A percentile compares a stretch with the other conserved stretches of the same genome.
Evolutionary conservation across 2,329 filamentous ascomycete species (phyloP).

Genomic region (Phoma sp.): DNA sequence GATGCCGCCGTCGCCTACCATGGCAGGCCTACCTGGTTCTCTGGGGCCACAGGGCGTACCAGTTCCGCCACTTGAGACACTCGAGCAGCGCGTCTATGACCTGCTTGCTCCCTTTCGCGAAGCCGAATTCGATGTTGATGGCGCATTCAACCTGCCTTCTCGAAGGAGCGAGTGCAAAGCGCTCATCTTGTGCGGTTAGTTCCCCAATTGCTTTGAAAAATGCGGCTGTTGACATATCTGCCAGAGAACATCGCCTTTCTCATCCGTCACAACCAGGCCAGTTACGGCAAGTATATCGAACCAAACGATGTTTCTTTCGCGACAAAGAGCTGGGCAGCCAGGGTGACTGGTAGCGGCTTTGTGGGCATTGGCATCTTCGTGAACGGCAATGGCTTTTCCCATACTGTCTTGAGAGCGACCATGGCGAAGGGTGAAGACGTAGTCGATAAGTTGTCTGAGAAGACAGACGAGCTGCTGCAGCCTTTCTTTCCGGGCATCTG

Average conservation of each 20-base stretch:
- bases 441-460: constrained; percentile 7
- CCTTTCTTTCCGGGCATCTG: constrained; percentile 6
- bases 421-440: constrained; percentile 1
- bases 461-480: constrained; percentile 3
- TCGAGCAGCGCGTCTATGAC: constrained; percentile 20
- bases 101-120: constrained; percentile 13
- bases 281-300: constrained; percentile 15
- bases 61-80: background rate
- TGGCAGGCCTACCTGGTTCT: background rate
- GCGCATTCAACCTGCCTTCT: background rate
- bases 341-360: background rate
- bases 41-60: background rate
- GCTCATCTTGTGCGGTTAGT: constrained; percentile 10
- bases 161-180: background rate
- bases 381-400: constrained; percentile 15
- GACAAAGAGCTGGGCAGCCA: constrained; percentile 9
- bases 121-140: background rate
- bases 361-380: constrained; percentile 14
- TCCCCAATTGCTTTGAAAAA: no score
- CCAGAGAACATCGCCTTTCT: constrained; percentile 21
- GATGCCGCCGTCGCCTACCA: background rate
- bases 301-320: constrained; percentile 11
- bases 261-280: constrained; percentile 17
- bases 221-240: background rate
- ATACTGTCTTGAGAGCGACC: constrained; percentile 5